Percentiles rank a stretch among this genome's conserved stretches.
Evolutionary conservation across 108 stramenopile species (phyloP).

Genomic region (Cyclotella baltica): DNA sequence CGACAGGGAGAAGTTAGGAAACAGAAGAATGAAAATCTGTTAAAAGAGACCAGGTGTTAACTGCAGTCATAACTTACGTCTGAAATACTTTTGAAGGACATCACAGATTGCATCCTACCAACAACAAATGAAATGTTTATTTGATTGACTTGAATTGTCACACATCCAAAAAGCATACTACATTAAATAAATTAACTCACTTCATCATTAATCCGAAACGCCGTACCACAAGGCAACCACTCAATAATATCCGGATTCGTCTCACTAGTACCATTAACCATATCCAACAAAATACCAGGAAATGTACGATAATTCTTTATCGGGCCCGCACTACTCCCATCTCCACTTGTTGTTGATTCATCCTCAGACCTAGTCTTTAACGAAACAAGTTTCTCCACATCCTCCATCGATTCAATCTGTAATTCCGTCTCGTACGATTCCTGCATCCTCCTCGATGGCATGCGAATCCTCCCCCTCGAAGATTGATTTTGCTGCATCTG

Average conservation of each 20-base stretch:
- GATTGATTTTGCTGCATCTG: slow-evolving; percentile 11
- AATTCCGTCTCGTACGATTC: neutral
- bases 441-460: slow-evolving; percentile 25
- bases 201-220: slow-evolving; percentile 25
- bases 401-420: neutral
- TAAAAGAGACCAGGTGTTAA: too few species aligned
- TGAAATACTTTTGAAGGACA: slow-evolving; percentile 10
- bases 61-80: neutral
- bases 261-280: slow-evolving; percentile 15
- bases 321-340: neutral
- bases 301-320: slow-evolving; percentile 5
- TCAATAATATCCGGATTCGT: slow-evolving; percentile 12
- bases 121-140: neutral
- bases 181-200: slow-evolving; percentile 9
- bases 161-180: neutral
- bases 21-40: neutral
- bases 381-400: neutral
- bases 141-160: too few species aligned
- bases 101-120: slow-evolving; percentile 1
- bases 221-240: slow-evolving; percentile 29
- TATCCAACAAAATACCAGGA: slow-evolving; percentile 20
- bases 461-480: slow-evolving; percentile 9
- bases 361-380: neutral
- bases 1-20: neutral
- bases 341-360: neutral